Percentiles rank a stretch among this genome's conserved stretches.
These are phyloP conservation scores for Apiospora pterosperma DNA, from an alignment of 2,329 filamentous ascomycete genomes.

Conservation along the genomic window DNA sequence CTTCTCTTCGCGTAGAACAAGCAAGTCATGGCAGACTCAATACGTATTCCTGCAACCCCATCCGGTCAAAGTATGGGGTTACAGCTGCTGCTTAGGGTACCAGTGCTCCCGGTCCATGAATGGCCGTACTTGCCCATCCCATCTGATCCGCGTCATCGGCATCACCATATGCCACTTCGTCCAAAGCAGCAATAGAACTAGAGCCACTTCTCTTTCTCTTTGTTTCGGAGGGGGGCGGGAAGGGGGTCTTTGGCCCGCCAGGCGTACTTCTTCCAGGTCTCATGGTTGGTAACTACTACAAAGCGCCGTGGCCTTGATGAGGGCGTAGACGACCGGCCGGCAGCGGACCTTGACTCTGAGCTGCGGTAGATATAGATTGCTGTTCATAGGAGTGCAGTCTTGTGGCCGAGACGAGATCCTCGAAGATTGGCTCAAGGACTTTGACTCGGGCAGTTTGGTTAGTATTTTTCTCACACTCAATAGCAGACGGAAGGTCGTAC, in stretches of 20 bases:
- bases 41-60: not conserved
- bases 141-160: not conserved
- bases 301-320: slow-evolving; percentile 10
- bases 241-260: not conserved
- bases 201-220: not conserved
- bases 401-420: no score
- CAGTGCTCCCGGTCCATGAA: not conserved
- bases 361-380: slow-evolving; percentile 8
- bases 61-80: not conserved
- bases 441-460: not conserved
- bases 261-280: slow-evolving; percentile 1
- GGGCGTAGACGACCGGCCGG: slow-evolving; percentile 8
- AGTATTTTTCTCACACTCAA: not conserved
- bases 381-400: not conserved
- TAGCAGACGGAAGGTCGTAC: not conserved
- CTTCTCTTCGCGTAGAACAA: no score
- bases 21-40: no score
- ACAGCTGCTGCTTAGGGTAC: not conserved
- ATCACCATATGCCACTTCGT: not conserved
- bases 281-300: slow-evolving; percentile 11
- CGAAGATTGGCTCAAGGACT: not conserved
- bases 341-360: slow-evolving; percentile 10
- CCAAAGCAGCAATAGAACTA: no score
- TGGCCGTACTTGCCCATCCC: not conserved
- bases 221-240: not conserved